Conservation (phyloP, 202 grass and related monocot genomes). For the Cymbopogon flexuosus region DNA sequence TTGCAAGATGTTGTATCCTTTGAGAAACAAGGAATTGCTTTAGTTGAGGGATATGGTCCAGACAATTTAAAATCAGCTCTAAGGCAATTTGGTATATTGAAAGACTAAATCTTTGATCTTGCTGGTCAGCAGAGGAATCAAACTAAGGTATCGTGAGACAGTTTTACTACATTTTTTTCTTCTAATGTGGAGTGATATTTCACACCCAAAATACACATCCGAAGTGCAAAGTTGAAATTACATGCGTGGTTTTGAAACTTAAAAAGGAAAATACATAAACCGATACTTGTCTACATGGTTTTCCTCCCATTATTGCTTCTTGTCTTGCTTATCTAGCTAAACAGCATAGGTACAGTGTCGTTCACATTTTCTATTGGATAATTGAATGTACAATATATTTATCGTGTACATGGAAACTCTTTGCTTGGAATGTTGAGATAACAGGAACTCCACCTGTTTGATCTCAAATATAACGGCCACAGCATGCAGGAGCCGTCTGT, state of each 20-base stretch:
- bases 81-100: conserved; percentile 41
- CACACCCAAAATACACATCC: background rate
- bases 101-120: conserved; percentile 26
- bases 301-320: too few species aligned
- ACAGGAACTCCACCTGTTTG: background rate
- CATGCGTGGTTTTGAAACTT: background rate
- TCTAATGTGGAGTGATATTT: background rate
- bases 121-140: background rate
- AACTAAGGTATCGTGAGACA: conserved; percentile 18
- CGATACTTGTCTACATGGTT: background rate
- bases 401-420: background rate
- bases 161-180: background rate
- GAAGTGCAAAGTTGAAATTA: background rate
- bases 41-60: conserved; percentile 43
- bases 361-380: background rate
- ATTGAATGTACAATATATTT: background rate
- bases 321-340: background rate
- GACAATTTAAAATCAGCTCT: conserved; percentile 42
- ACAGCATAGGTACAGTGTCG: background rate
- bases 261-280: background rate
- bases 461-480: background rate
- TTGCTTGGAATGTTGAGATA: background rate
- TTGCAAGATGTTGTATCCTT: conserved; percentile 59
- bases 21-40: conserved; percentile 51
- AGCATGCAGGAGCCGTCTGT: background rate